phyloP scores from a whole-genome alignment of 306 rosid species.

The Erythrophleum fordii region DNA sequence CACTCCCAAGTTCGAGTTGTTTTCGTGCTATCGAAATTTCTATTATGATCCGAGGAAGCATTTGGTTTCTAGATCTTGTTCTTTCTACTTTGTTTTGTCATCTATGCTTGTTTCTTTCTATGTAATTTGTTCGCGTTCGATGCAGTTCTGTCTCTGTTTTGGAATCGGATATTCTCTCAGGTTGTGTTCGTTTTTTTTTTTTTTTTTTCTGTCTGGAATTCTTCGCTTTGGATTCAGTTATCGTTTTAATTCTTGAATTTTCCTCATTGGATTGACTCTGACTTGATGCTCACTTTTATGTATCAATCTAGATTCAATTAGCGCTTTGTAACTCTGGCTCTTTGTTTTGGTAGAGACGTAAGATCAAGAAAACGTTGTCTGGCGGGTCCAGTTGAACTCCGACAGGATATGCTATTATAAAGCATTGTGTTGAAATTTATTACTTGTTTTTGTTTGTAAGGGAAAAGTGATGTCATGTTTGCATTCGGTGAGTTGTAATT shows the following conservation, averaged over 20 bases:
- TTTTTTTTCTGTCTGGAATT: background rate
- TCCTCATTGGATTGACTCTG: background rate
- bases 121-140: background rate
- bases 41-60: background rate
- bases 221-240: background rate
- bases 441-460: background rate
- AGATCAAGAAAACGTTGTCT: background rate
- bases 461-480: background rate
- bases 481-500: background rate
- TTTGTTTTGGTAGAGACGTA: background rate
- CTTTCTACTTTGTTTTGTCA: conserved; percentile 11
- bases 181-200: background rate
- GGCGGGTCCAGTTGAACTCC: background rate
- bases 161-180: background rate
- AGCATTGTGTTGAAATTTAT: background rate
- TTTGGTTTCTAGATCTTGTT: conserved; percentile 31
- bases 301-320: background rate
- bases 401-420: background rate
- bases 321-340: background rate
- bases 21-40: background rate
- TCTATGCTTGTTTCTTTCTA: background rate
- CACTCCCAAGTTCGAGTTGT: background rate
- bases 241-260: background rate
- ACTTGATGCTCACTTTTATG: background rate
- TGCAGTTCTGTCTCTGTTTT: background rate